Conservation (phyloP, 2,329 filamentous ascomycete species). For the Phaeosphaeriaceae sp. region DNA sequence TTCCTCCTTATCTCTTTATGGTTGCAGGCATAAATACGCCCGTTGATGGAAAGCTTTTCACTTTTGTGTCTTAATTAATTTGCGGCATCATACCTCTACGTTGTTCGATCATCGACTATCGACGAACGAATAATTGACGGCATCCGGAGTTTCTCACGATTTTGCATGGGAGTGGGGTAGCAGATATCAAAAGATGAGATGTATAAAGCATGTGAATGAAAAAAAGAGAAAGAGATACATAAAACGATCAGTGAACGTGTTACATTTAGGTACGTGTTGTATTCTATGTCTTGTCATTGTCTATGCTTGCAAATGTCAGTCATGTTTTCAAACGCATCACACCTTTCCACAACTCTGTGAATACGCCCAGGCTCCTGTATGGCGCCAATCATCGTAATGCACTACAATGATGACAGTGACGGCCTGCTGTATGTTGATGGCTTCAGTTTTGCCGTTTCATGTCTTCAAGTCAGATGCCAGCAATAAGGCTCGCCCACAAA, state of each 20-base stretch:
- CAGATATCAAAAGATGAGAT: neutral
- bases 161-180: neutral
- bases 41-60: slow-evolving; percentile 9
- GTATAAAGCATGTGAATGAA: neutral
- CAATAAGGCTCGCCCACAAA: neutral
- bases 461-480: neutral
- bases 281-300: neutral
- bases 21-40: slow-evolving; percentile 21
- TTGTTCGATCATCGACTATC: neutral
- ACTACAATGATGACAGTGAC: neutral
- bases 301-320: too few relatives aligned
- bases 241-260: neutral
- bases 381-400: neutral
- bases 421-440: neutral
- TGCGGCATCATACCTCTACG: slow-evolving; percentile 1
- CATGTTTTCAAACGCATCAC: too few relatives aligned
- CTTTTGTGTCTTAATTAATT: slow-evolving; percentile 3
- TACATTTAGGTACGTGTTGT: neutral
- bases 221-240: neutral
- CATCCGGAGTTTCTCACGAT: neutral
- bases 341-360: too few relatives aligned
- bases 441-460: neutral
- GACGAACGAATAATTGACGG: neutral
- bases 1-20: slow-evolving; percentile 7
- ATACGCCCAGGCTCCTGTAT: neutral